Percentiles rank a stretch among this genome's conserved stretches.
Evolutionary conservation across 2,329 filamentous ascomycete species (phyloP).

Genomic region (Penicillium sp.): DNA sequence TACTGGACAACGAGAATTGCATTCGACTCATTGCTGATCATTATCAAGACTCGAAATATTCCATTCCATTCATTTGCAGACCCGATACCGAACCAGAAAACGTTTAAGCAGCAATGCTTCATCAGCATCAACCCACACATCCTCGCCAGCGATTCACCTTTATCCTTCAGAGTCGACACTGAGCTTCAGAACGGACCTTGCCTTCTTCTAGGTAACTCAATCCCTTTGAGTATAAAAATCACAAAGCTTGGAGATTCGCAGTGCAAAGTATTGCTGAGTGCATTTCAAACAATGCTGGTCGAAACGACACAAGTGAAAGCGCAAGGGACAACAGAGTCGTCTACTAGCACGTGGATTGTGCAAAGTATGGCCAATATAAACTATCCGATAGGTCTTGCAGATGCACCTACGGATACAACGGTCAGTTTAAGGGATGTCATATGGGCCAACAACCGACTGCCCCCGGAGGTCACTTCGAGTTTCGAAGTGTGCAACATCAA

Average conservation of each 20-base stretch:
- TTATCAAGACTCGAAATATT: background rate
- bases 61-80: background rate
- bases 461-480: constrained; percentile 9
- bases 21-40: background rate
- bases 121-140: background rate
- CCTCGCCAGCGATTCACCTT: too few species aligned
- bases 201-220: constrained; percentile 10
- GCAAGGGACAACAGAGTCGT: constrained; percentile 2
- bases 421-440: background rate
- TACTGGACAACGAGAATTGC: too few species aligned
- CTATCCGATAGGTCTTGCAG: background rate
- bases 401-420: background rate
- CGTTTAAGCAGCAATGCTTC: background rate
- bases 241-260: background rate
- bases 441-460: constrained; percentile 7
- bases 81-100: background rate
- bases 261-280: constrained; percentile 8
- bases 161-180: constrained; percentile 4
- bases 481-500: constrained; percentile 24
- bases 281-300: constrained; percentile 24
- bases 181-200: constrained; percentile 17
- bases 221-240: constrained; percentile 17
- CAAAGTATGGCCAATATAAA: constrained; percentile 20
- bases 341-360: constrained; percentile 13
- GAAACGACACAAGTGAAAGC: constrained; percentile 19